Conservation (phyloP, 441 rosid genomes). For the Arabidopsis lyrata region DNA sequence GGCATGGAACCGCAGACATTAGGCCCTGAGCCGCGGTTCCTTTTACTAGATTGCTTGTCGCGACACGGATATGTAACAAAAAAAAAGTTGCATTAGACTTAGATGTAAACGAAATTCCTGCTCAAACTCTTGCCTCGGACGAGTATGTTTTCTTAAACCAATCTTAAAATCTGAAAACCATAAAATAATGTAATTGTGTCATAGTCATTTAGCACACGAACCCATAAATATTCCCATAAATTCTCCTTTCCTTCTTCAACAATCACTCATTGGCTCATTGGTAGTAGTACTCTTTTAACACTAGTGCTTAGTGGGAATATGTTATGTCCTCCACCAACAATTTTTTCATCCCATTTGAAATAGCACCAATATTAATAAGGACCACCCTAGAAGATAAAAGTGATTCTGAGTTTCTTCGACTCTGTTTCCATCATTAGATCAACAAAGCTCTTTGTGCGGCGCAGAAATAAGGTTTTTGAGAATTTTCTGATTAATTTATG, state of each 20-base stretch:
- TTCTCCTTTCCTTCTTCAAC: not conserved
- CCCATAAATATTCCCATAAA: not conserved
- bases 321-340: not conserved
- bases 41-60: no score
- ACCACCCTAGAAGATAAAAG: not conserved
- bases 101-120: not conserved
- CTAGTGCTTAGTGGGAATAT: conserved; percentile 10
- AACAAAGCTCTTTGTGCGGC: conserved; percentile 19
- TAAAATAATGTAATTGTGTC: not conserved
- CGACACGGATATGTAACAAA: no score
- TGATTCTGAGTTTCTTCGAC: not conserved
- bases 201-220: not conserved
- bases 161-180: not conserved
- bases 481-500: not conserved
- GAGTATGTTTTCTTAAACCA: conserved; percentile 5
- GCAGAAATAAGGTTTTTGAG: conserved; percentile 14
- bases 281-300: not conserved
- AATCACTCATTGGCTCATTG: conserved; percentile 2
- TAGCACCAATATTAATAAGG: not conserved
- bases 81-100: no score
- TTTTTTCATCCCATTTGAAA: not conserved
- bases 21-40: not conserved
- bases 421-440: conserved; percentile 27
- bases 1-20: not conserved
- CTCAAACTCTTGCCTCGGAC: not conserved